Percentiles rank a stretch among this genome's conserved stretches.
These are phyloP conservation scores for Millerago galiae DNA, from an alignment of 805 yeast genomes.

Conservation along the genomic window DNA sequence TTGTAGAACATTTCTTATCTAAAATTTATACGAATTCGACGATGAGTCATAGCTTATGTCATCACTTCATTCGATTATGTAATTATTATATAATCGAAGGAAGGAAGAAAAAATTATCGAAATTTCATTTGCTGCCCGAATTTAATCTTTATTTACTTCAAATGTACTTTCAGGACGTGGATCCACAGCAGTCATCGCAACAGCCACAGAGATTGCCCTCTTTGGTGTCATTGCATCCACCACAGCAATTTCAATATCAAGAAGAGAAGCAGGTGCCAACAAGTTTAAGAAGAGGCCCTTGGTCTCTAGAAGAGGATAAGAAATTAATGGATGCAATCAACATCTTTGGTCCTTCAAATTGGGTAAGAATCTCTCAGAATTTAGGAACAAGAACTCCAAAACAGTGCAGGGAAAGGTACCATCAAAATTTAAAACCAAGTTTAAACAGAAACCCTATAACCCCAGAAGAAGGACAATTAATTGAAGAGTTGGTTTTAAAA, in stretches of 20 bases:
- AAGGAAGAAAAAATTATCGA: too few species aligned
- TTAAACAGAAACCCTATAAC: slow-evolving; percentile 79
- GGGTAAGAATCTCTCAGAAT: slow-evolving; percentile 79
- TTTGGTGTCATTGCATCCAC: background rate
- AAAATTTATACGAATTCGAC: too few species aligned
- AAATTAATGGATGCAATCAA: slow-evolving; percentile 62
- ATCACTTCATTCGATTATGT: too few species aligned
- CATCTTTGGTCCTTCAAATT: slow-evolving; percentile 72
- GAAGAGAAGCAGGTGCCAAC: background rate
- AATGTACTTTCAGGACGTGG: too few species aligned
- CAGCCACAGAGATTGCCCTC: background rate
- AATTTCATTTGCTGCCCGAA: too few species aligned
- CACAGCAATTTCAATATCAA: background rate
- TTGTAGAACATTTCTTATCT: background rate
- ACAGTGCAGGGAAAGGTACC: slow-evolving; percentile 88
- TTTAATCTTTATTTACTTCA: too few species aligned
- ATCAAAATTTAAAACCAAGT: slow-evolving; percentile 83
- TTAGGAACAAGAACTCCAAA: slow-evolving; percentile 79
- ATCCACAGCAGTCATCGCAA: too few species aligned
- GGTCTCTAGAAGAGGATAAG: slow-evolving; percentile 84
- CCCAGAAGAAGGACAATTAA: slow-evolving; percentile 74
- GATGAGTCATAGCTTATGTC: too few species aligned
- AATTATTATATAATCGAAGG: too few species aligned
- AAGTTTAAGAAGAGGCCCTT: slow-evolving; percentile 62
- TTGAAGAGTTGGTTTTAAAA: slow-evolving; percentile 69